Evolutionary conservation across 129 eudicot genomes (phyloP), one percentile per base, ranked within the genome.

Genomic region (Logfia minima): DNA sequence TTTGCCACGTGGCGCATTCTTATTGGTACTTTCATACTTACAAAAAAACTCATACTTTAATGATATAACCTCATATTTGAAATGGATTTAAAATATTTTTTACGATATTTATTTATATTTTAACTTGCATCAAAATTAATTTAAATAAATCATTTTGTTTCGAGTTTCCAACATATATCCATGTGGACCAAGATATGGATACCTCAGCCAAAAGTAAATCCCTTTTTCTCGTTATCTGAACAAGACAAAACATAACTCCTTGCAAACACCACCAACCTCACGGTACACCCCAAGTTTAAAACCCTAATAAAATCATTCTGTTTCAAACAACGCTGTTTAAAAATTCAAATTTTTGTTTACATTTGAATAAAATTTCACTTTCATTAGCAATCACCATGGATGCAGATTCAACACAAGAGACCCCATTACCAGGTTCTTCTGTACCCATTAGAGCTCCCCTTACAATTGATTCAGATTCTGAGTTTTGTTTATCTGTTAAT

Each of bases 371-470:
- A 59, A 63, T 29, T 28, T 11, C 39, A 63, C 35, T 64, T 31
- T 56, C 26, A 61, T 16, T 52, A 31, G 18, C 66, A 76, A 28
- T 29, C 66, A 1, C 77, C 63, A 90, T 90, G 96, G 90, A 82
- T 16, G 68, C 83, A 75, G 64, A 63, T 68, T 84, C 89, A 70
- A 64, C 81, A 52, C 64, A 79, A 63, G 80, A 62, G 23, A 26
- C 80, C 55, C 78, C 92, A 75, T 69, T 59, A 59, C 75, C 94
- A 92, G 92, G 90, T 87, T 83, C 74, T 83, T 85, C 84, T 53
- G 41, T 83, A 37, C 90, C 87, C 68, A 92, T 92, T 75, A 87
- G 97, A 83, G 97, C 97, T 82, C 97, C 97, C 37, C 86, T 84
- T n/a, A 92, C 97, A 19, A 21, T 85, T 77, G 97, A 92, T 76